Percentiles rank a stretch among this genome's conserved stretches.
Evolutionary conservation across 2,329 filamentous ascomycete species (phyloP).

Genomic region (Biscogniauxia sp.): DNA sequence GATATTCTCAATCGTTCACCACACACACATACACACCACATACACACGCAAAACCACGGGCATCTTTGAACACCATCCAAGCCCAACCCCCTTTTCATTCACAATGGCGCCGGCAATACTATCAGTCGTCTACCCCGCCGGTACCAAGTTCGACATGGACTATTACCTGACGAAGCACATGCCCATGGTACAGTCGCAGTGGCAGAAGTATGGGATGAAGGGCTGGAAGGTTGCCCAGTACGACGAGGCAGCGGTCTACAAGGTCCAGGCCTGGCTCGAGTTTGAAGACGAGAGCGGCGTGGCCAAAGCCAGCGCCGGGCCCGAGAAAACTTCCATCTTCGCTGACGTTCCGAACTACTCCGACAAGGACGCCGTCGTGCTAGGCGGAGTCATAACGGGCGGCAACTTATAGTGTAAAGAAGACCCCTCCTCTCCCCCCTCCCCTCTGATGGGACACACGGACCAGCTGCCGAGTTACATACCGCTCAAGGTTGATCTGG

Average conservation of each 20-base stretch:
- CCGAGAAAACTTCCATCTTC: conserved; percentile 25
- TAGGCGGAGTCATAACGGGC: conserved; percentile 11
- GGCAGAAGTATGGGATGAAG: conserved; percentile 40
- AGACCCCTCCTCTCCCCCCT: not conserved
- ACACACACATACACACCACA: not conserved
- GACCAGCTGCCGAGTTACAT: too few species aligned
- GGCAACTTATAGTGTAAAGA: not conserved
- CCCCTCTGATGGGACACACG: too few species aligned
- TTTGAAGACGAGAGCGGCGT: conserved; percentile 28
- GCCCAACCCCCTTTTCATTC: not conserved
- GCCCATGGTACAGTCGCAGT: conserved; percentile 39
- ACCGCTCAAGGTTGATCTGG: too few species aligned
- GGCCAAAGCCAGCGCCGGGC: conserved; percentile 17
- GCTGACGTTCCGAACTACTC: conserved; percentile 35
- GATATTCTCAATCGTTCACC: not conserved
- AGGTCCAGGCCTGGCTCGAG: conserved; percentile 30
- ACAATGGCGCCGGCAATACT: conserved; percentile 22
- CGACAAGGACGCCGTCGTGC: conserved; percentile 14
- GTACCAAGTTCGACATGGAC: conserved; percentile 44
- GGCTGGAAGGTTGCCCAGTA: conserved; percentile 33
- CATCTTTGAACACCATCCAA: not conserved
- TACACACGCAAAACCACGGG: not conserved
- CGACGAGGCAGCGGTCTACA: conserved; percentile 24
- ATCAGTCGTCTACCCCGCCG: conserved; percentile 41
- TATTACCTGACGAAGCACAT: conserved; percentile 49